Evolutionary conservation across 306 rosid genomes (phyloP), one percentile per base, ranked within the genome.

Genomic region (Begonia loranthoides): DNA sequence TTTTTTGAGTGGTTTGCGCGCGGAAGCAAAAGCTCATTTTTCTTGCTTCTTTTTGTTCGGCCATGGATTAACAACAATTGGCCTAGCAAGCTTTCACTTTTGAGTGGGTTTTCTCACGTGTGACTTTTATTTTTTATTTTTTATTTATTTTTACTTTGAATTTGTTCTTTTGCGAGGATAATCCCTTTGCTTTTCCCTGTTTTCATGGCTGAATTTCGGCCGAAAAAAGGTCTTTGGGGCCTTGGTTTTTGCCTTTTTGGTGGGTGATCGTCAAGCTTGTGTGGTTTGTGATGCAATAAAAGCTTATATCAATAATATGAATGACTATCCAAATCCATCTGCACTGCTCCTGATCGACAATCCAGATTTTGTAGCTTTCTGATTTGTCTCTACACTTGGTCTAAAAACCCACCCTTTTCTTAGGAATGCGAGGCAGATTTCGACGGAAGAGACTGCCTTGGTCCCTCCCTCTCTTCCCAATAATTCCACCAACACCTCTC

Each of bases 181-280:
- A 41, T 15, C 39, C 41, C 43, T 60, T n/a, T n/a, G n/a, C n/a
- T n/a, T n/a, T n/a, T n/a, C n/a, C n/a, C n/a, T 28, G 36, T 51
- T 55, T 57, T 11, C 15, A 45, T 12, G 15, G 49, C 63, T n/a
- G 9, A 36, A 21, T 41, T 45, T 57, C 13, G 61, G 51, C 40
- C 49, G 39, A n/a, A 39, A 58, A 33, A 57, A 66, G 63, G 95
- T 76, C 87, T 82, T 76, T 82, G 94, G 95, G 90, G 92, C 95
- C 94, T 74, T 82, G 66, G 70, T 47, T 58, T n/a, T 49, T 53
- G 79, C n/a, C n/a, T n/a, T n/a, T n/a, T n/a, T n/a, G 45, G 73
- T 72, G 83, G 36, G 36, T 28, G n/a, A 28, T 28, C 36, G 4
- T 28, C 36, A 28, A 3, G 36, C 36, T 28, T 28, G 36, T 28